Percentiles rank a stretch among this genome's conserved stretches.
Conservation (phyloP, 176 grass and related monocot genomes). For the Carex scoparia region DNA sequence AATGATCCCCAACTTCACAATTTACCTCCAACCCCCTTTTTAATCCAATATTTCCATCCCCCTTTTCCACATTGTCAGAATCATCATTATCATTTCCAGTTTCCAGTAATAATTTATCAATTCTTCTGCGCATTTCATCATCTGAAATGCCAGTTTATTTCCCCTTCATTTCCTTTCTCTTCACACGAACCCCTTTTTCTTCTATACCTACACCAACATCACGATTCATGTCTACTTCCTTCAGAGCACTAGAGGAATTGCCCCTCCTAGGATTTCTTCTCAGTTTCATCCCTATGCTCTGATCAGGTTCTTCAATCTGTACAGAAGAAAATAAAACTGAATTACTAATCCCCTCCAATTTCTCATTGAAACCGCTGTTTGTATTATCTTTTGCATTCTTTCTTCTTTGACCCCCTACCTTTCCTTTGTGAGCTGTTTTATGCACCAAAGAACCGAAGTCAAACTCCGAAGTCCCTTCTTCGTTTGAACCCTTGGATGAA, state of each 20-base stretch:
- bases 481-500: neutral
- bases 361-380: neutral
- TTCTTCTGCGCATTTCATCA: neutral
- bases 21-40: neutral
- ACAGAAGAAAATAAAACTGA: neutral
- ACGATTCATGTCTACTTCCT: constrained; percentile 16
- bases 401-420: neutral
- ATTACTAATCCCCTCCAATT: neutral
- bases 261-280: constrained; percentile 25
- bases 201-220: neutral
- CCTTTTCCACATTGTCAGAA: constrained; percentile 12
- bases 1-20: constrained; percentile 10
- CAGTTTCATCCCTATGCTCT: neutral
- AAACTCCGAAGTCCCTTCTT: neutral
- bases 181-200: neutral
- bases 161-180: neutral
- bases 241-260: constrained; percentile 13
- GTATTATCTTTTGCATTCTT: neutral
- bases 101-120: constrained; percentile 1
- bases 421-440: neutral
- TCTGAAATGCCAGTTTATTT: constrained; percentile 15
- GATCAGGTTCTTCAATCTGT: neutral
- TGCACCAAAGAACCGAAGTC: neutral
- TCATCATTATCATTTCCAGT: neutral
- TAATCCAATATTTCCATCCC: constrained; percentile 8